These are phyloP conservation scores for Stephania japonica DNA, from an alignment of 164 flowering plant species.

Conservation along the genomic window DNA sequence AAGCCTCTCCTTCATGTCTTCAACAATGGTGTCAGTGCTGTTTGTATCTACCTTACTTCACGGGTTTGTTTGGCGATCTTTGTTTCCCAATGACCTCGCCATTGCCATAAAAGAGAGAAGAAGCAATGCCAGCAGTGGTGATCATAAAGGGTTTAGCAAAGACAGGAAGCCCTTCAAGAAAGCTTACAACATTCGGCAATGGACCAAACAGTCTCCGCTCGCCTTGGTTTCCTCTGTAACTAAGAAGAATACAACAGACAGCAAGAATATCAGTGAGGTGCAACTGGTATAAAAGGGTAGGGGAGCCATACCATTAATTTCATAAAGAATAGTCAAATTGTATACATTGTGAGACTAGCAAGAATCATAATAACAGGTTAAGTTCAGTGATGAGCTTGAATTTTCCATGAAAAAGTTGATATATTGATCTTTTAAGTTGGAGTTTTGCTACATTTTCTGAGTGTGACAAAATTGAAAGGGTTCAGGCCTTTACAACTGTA, in stretches of 20 bases:
- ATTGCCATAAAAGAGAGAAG: slow-evolving; percentile 76
- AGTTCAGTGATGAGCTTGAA: too few relatives aligned
- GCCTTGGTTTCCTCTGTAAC: slow-evolving; percentile 35
- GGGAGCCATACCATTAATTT: background rate
- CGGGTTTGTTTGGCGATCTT: slow-evolving; percentile 73
- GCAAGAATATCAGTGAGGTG: slow-evolving; percentile 27
- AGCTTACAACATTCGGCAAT: slow-evolving; percentile 56
- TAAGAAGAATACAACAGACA: slow-evolving; percentile 25
- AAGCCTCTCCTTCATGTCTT: slow-evolving; percentile 67
- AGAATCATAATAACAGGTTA: too few relatives aligned
- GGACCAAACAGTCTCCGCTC: slow-evolving; percentile 72
- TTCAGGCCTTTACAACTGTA: slow-evolving; percentile 16
- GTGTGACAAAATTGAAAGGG: background rate
- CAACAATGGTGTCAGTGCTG: slow-evolving; percentile 72
- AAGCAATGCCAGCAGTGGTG: slow-evolving; percentile 13
- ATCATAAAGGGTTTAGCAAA: slow-evolving; percentile 17
- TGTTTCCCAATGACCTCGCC: slow-evolving; percentile 94
- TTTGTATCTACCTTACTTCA: slow-evolving; percentile 81
- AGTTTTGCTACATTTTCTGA: slow-evolving; percentile 8
- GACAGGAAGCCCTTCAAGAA: slow-evolving; percentile 47
- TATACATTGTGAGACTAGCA: too few relatives aligned
- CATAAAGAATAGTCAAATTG: background rate
- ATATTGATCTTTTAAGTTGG: slow-evolving; percentile 1
- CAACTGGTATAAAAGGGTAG: slow-evolving; percentile 6
- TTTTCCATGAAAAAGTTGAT: background rate